phyloP scores from a whole-genome alignment of 2,329 filamentous ascomycete species.

The Allantophomopsis cytisporea region DNA sequence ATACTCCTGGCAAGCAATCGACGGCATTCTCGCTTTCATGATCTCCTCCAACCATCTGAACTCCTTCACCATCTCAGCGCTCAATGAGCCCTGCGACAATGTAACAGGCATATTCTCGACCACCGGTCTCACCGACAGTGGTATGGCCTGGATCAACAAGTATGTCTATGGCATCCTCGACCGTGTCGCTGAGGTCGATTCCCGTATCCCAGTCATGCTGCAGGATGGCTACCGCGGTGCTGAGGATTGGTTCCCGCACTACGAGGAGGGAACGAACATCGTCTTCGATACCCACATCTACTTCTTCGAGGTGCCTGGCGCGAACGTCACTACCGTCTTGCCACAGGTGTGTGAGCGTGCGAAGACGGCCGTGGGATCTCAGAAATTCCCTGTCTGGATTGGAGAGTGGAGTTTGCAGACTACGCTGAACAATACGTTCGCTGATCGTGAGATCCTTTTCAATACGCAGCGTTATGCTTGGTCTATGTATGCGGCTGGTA shows the following conservation, averaged over 20 bases:
- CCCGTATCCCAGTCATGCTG: slow-evolving; percentile 19
- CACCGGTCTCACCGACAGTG: slow-evolving; percentile 15
- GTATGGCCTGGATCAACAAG: slow-evolving; percentile 17
- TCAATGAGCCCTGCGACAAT: slow-evolving; percentile 24
- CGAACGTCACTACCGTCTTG: too few species aligned
- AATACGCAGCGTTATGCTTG: too few species aligned
- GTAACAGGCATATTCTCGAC: slow-evolving; percentile 18
- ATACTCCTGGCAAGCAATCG: slow-evolving; percentile 18
- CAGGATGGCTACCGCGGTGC: slow-evolving; percentile 17
- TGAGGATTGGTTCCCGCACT: slow-evolving; percentile 15
- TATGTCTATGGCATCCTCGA: slow-evolving; percentile 18
- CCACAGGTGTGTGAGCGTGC: too few species aligned
- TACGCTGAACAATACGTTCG: too few species aligned
- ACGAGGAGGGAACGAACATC: slow-evolving; percentile 12
- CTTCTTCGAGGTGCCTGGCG: slow-evolving; percentile 12
- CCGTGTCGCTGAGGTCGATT: slow-evolving; percentile 12
- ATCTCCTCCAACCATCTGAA: slow-evolving; percentile 13
- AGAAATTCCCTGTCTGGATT: too few species aligned
- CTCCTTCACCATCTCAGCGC: slow-evolving; percentile 20
- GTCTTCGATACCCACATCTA: slow-evolving; percentile 19
- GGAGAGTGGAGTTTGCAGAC: too few species aligned
- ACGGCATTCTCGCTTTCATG: slow-evolving; percentile 19
- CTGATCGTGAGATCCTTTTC: too few species aligned
- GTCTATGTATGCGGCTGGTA: too few species aligned
- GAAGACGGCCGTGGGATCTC: too few species aligned